These are phyloP conservation scores for Aphanocladium album DNA, from an alignment of 2,329 filamentous ascomycete species.

Conservation along the genomic window DNA sequence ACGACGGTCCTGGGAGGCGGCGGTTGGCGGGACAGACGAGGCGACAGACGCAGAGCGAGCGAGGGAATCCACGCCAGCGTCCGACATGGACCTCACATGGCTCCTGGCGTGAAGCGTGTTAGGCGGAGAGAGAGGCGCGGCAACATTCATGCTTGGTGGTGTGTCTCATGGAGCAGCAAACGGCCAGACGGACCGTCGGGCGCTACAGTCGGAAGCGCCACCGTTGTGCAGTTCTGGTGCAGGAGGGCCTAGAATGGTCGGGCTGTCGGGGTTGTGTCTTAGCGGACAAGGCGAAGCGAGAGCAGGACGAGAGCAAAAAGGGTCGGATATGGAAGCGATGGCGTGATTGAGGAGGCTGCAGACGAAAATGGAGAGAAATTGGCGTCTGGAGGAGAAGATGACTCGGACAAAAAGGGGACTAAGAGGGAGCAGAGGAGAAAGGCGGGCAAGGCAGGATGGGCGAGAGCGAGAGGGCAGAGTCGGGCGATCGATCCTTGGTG, in stretches of 20 bases:
- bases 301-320: not conserved
- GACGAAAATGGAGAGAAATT: not conserved
- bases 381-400: not conserved
- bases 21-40: not conserved
- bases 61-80: not conserved
- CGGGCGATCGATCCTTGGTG: slow-evolving; percentile 9
- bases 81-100: slow-evolving; percentile 10
- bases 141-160: slow-evolving; percentile 8
- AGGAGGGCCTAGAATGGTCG: slow-evolving; percentile 1
- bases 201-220: slow-evolving; percentile 7
- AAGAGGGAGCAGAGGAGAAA: not conserved
- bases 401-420: not conserved
- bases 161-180: slow-evolving; percentile 8
- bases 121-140: not conserved
- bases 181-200: slow-evolving; percentile 8
- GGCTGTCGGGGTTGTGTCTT: slow-evolving; percentile 6
- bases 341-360: not conserved
- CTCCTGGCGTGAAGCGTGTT: slow-evolving; percentile 1
- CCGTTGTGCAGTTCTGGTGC: not conserved
- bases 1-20: slow-evolving; percentile 22
- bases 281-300: not conserved
- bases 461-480: not conserved
- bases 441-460: not conserved
- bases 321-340: not conserved
- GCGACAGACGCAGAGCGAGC: not conserved